Base-by-base conservation (phyloP, 805 yeast genomes). In the Ogataea methanolica region DNA sequence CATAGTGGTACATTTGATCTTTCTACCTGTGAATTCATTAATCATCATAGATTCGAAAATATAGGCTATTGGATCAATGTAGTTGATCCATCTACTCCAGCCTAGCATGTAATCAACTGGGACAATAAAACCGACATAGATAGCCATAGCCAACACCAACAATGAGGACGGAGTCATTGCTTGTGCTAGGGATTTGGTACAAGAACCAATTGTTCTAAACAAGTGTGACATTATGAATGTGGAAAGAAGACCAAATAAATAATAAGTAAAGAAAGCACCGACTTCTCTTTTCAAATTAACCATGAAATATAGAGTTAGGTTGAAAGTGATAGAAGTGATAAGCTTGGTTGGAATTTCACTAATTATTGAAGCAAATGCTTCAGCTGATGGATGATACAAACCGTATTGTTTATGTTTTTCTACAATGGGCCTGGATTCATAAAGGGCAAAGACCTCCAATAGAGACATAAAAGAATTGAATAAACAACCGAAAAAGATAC, bases 41-140 rank as follows among this genome's bases (percentile, higher is more conserved):
- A 72, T 69, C 75, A 80, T 73, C 60, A 79, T 60, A 2, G 82
- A 64, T 61, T 80, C 83, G 56, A 79, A 79, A 9, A 74, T 69
- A 56, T 80, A 81, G 8, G 76, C 79, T 43, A 81, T 61, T 1
- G 86, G 86, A 54, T 82, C 72, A 41, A 82, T 54, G 55, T 78
- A 82, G 62, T 78, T 76, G 51, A 82, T 78, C 86, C 85, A 82
- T 54, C 80, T 70, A 34, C 81, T 75, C 86, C 86, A 82, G 15
- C 84, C 81, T 52, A 73, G 70, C 79, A 80, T 79, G 42, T 72
- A 61, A 6, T 75, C 72, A 33, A 75, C 73, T 29, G 85, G 86
- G 49, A 80, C 67, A 21, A 75, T 79, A 66, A 80, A 81, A 36
- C 85, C 85, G 7, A 80, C 72, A 57, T 71, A 80, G 54, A 76